Percentiles rank a stretch among this genome's conserved stretches.
phyloP scores from a whole-genome alignment of 163 green algal species.

The Smithsoniella earleae region DNA sequence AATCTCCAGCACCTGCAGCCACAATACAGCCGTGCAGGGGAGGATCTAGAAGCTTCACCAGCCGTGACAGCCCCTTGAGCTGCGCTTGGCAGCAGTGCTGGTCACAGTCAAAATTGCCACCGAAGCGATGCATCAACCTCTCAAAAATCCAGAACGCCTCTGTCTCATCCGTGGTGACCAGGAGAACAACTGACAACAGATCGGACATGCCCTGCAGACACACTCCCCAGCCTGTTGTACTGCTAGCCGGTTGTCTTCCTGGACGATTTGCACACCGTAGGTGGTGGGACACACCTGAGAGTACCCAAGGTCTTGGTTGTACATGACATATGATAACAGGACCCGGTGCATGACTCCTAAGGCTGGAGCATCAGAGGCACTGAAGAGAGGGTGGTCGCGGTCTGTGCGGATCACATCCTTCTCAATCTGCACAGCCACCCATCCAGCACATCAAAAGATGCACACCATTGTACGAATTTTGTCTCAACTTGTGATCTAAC shows the following conservation, averaged over 20 bases:
- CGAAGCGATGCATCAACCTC: background rate
- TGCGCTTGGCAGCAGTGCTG: slow-evolving; percentile 25
- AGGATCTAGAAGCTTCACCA: slow-evolving; percentile 24
- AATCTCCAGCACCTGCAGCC: background rate
- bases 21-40: slow-evolving; percentile 7
- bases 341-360: slow-evolving; percentile 21
- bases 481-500: too few species aligned
- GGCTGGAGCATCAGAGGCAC: background rate
- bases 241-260: too few species aligned
- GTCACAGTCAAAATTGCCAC: slow-evolving; percentile 10
- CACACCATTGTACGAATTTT: too few species aligned
- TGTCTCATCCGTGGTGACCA: slow-evolving; percentile 1
- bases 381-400: slow-evolving; percentile 1
- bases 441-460: too few species aligned
- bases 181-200: slow-evolving; percentile 7
- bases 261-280: too few species aligned
- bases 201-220: slow-evolving; percentile 25
- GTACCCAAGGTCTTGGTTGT: slow-evolving; percentile 30
- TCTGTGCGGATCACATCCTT: slow-evolving; percentile 25
- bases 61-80: background rate
- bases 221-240: background rate
- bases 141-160: slow-evolving; percentile 28
- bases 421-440: slow-evolving; percentile 17
- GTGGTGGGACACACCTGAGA: slow-evolving; percentile 1
- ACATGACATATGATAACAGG: slow-evolving; percentile 29